A percentile compares a stretch with the other conserved stretches of the same genome.
Conservation (phyloP, 768 basidiomycete species). For the Pisolithus marmoratus region DNA sequence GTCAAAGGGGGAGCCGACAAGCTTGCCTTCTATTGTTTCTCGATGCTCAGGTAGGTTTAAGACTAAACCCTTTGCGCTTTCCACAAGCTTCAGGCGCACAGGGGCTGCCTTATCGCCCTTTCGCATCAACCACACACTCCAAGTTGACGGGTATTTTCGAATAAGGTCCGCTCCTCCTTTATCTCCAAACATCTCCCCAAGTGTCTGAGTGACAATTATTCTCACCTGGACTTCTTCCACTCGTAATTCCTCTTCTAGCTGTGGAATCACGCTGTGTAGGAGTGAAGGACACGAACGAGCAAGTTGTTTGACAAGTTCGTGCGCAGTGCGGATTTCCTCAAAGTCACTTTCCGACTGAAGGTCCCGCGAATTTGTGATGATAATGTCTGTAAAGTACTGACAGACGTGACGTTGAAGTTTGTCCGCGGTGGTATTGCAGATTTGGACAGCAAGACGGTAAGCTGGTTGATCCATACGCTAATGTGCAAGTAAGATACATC, state of each 20-base stretch:
- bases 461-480: constrained; percentile 70
- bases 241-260: constrained; percentile 85
- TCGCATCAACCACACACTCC: constrained; percentile 78
- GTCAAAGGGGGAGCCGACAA: background rate
- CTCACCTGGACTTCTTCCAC: constrained; percentile 70
- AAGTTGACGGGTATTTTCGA: constrained; percentile 75
- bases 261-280: constrained; percentile 86
- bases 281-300: constrained; percentile 75
- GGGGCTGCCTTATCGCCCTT: constrained; percentile 66
- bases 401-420: constrained; percentile 86
- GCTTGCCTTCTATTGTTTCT: constrained; percentile 66
- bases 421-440: constrained; percentile 80
- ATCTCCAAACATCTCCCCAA: constrained; percentile 89
- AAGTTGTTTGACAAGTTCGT: constrained; percentile 80
- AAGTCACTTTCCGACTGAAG: constrained; percentile 56
- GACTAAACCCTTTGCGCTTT: constrained; percentile 57
- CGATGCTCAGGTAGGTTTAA: constrained; percentile 60
- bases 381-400: constrained; percentile 90
- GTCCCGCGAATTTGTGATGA: constrained; percentile 49
- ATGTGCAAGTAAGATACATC: constrained; percentile 3
- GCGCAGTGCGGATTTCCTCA: constrained; percentile 67
- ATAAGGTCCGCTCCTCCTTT: constrained; percentile 68
- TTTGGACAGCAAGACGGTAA: constrained; percentile 76
- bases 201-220: constrained; percentile 73
- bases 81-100: constrained; percentile 78